Base-by-base conservation (phyloP, 495 filamentous ascomycete genomes). In the Penicillium silybi region DNA sequence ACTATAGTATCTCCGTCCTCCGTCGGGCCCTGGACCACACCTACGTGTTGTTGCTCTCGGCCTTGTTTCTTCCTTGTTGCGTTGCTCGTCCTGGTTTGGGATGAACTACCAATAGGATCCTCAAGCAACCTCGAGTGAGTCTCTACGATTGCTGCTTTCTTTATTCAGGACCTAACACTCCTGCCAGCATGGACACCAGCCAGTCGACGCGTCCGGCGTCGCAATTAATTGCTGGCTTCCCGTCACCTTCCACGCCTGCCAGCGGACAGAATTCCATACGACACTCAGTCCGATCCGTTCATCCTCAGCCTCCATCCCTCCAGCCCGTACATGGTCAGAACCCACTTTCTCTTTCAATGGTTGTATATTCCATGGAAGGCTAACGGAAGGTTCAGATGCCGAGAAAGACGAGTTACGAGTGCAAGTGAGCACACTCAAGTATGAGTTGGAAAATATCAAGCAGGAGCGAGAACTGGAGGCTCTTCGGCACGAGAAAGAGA, bases 381-480 rank as follows among this genome's bases (percentile, higher is more conserved):
- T 69, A 17, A 71, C 47, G 8, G 9, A 2, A 27, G 22, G 2
- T 47, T 1, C 41, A 76, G 72, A 77, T 59, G 47, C 55, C n/a
- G 71, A 74, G 46, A 89, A 86, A 52, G 86, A 90, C 37, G 80
- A 84, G 50, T 65, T 89, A 5, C 81, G 86, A 29, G 79, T 85
- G 1, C 82, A 88, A 65, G 64, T 89, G 20, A 85, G 84, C 56
- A 80, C 84, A 5, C 67, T 88, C 32, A 80, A 77, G 47, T 89
- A 88, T 70, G 87, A 89, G 56, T 62, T 89, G 29, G 78, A 92
- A 62, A 74, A 80, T 10, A 74, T 89, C 53, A 91, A 90, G 55
- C 89, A 96, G 48, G 93, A 97, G 64, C 84, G 89, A 55, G 92
- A 95, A 37, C 72, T 96, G 42, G 70, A 83, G 45, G 78, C 76